A percentile compares a stretch with the other conserved stretches of the same genome.
Conservation (phyloP, 2,329 filamentous ascomycete species). For the Aspergillus sp. region DNA sequence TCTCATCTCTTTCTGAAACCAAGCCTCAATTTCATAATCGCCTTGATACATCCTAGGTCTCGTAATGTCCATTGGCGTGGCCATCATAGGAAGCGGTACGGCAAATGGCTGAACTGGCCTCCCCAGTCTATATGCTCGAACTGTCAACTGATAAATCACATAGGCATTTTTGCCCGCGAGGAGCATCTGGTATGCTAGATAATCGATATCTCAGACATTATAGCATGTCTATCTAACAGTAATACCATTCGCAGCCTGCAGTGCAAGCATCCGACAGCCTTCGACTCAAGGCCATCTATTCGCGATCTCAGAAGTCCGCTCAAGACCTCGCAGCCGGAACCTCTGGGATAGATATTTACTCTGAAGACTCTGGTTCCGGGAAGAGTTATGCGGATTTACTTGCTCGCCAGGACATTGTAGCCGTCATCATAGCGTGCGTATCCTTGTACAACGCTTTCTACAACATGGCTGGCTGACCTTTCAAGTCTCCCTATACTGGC, state of each 20-base stretch:
- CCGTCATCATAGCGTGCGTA: constrained; percentile 48
- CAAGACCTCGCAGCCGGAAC: constrained; percentile 31
- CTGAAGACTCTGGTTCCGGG: constrained; percentile 47
- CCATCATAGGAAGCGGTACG: constrained; percentile 50
- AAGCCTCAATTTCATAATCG: too few species aligned
- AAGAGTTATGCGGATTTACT: constrained; percentile 45
- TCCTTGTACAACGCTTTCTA: background rate
- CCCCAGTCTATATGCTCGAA: too few species aligned
- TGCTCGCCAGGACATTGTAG: constrained; percentile 44
- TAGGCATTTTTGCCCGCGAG: constrained; percentile 54
- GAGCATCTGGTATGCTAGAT: constrained; percentile 44
- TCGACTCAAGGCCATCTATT: constrained; percentile 54
- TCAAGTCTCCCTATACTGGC: constrained; percentile 47
- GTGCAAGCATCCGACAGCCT: constrained; percentile 43
- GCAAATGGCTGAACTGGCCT: too few species aligned
- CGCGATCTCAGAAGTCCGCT: constrained; percentile 53
- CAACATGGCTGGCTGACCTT: background rate
- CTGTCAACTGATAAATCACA: constrained; percentile 1
- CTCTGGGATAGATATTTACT: constrained; percentile 48
- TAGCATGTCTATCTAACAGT: constrained; percentile 1
- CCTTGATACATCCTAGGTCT: too few species aligned
- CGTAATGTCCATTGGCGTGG: constrained; percentile 39
- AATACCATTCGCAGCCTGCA: constrained; percentile 40
- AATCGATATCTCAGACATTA: background rate
- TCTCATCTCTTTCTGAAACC: too few species aligned